phyloP scores from a whole-genome alignment of 139 green algal genomes.

The Pleodorina starrii region DNA sequence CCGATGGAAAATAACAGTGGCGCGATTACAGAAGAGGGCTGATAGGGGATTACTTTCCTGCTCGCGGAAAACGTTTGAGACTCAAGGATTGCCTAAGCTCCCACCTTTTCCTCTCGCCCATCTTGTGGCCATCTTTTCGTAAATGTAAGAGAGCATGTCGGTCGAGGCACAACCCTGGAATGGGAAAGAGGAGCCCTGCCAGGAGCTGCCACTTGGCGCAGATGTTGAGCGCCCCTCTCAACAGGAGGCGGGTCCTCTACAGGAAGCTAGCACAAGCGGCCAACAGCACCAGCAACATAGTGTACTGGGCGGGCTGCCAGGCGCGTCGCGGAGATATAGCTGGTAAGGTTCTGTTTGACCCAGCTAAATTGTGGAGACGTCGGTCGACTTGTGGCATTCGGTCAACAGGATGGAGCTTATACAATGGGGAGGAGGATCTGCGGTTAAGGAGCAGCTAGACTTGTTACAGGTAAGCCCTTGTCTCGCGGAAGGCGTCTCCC shows the following conservation, averaged over 20 bases:
- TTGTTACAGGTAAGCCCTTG: conserved; percentile 16
- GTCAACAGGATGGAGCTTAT: conserved; percentile 20
- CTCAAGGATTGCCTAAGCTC: too few relatives aligned
- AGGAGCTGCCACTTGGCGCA: neutral
- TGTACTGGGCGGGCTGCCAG: neutral
- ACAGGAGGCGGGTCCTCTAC: neutral
- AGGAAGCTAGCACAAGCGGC: conserved; percentile 2
- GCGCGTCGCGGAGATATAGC: neutral
- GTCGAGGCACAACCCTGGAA: neutral
- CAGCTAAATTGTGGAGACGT: neutral
- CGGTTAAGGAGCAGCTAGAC: conserved; percentile 22
- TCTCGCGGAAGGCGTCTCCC: too few relatives aligned
- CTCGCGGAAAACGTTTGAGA: too few relatives aligned
- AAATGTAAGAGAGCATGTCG: neutral
- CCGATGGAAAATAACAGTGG: too few relatives aligned
- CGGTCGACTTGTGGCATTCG: neutral
- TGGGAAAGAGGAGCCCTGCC: neutral
- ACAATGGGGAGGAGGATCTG: conserved; percentile 15
- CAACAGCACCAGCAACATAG: neutral
- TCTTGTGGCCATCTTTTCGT: too few relatives aligned
- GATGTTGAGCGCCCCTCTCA: neutral
- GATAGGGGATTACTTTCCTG: too few relatives aligned
- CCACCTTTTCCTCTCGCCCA: too few relatives aligned
- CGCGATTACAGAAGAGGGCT: too few relatives aligned
- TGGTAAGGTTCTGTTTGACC: conserved; percentile 14